Base-by-base conservation (phyloP, 2,329 filamentous ascomycete genomes). In the Fusarium paranaense region DNA sequence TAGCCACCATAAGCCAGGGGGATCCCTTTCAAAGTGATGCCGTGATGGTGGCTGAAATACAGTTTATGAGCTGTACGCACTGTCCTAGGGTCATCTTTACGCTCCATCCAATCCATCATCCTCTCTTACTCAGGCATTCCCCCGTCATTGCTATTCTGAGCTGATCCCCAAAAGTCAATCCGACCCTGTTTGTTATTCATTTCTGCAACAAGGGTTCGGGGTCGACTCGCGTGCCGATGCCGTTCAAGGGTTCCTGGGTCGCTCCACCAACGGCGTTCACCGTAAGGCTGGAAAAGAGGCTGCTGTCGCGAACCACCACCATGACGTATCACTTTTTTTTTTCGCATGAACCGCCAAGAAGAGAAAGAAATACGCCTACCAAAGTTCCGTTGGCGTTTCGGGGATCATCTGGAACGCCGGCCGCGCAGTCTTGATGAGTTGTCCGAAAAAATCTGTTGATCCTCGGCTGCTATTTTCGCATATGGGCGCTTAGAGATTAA, bases 91-190 rank as follows among this genome's bases (percentile, higher is more conserved):
- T 70, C 66, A 61, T 64, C 40, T 25, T 27, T 27, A 20, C 30
- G n/a, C 52, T 71, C 60, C 57, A 61, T 72, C 58, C 58, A 72
- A 72, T 70, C 64, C 33, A n/a, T 52, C 38, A 18, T n/a, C 18
- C 37, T 32, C 57, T n/a, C 40, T 52, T n/a, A 33, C 30, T 35
- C 54, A 65, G 38, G 47, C 68, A 75, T 67, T 56, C 66, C 68
- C 64, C 69, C 35, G 56, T 40, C 38, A 73, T 67, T 70, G 7
- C 69, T 75, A 75, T 74, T 69, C 69, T 70, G 62, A 70, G 64
- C 40, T 52, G 16, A 16, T 40, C 33, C 22, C n/a, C 14, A 33
- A 33, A 56, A 37, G 5, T 14, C 40, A 64, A 42, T 37, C 27
- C 32, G 45, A 47, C 61, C 72, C 54, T 72, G 72, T 25, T 74